Percentiles rank a stretch among this genome's conserved stretches.
Evolutionary conservation across 2,329 filamentous ascomycete genomes (phyloP).

Genomic region (Polychaeton citri): DNA sequence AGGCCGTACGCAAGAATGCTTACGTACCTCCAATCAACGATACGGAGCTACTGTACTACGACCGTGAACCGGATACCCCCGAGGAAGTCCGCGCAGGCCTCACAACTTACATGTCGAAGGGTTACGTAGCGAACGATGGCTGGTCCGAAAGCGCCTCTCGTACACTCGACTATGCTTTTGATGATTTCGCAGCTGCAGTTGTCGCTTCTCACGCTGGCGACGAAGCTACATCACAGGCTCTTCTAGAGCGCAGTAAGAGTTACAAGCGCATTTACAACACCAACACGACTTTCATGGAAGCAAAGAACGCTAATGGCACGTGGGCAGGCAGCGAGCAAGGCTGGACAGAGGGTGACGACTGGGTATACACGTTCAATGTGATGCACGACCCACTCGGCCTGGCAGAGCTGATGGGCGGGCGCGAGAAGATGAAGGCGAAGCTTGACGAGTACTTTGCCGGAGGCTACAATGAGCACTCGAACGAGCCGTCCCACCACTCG

Average conservation of each 20-base stretch:
- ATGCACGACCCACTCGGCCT: constrained; percentile 33
- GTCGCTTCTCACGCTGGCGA: constrained; percentile 27
- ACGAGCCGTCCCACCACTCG: constrained; percentile 36
- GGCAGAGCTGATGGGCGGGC: constrained; percentile 26
- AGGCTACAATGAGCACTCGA: constrained; percentile 35
- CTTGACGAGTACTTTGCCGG: constrained; percentile 33
- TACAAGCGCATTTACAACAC: constrained; percentile 32
- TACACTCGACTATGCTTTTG: constrained; percentile 36
- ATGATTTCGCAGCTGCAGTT: constrained; percentile 32
- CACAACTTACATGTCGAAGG: constrained; percentile 30
- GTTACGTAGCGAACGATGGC: constrained; percentile 35
- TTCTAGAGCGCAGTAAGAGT: constrained; percentile 26
- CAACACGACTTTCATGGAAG: constrained; percentile 34
- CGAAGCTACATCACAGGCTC: constrained; percentile 15
- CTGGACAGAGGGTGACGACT: constrained; percentile 38
- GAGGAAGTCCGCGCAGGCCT: constrained; percentile 34
- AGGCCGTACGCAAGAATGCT: constrained; percentile 31
- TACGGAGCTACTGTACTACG: constrained; percentile 32
- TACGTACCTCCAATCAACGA: constrained; percentile 33
- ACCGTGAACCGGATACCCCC: constrained; percentile 32
- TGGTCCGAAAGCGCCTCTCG: constrained; percentile 36
- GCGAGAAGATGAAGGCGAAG: constrained; percentile 26
- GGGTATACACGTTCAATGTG: constrained; percentile 39
- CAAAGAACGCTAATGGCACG: constrained; percentile 33
- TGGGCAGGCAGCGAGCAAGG: constrained; percentile 32